Evolutionary conservation across 495 filamentous ascomycete species (phyloP).

Genomic region (Penicillium verhagenii): DNA sequence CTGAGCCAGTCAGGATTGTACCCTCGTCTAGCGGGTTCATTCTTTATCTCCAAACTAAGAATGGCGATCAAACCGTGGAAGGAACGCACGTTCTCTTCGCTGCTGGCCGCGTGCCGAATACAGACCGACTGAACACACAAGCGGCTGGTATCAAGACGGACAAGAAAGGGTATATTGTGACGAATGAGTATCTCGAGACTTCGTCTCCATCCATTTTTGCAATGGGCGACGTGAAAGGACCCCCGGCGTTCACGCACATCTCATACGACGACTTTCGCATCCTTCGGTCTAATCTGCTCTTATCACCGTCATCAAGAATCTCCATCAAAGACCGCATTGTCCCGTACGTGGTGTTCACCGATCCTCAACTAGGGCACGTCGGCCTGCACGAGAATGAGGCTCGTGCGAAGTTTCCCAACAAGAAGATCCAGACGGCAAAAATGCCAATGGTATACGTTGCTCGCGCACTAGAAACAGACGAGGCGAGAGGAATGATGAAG

Average conservation of each 20-base stretch:
- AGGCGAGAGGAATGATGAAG: constrained; percentile 52
- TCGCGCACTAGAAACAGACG: constrained; percentile 51
- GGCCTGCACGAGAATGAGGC: background rate
- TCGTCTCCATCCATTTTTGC: constrained; percentile 43
- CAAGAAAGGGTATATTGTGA: constrained; percentile 37
- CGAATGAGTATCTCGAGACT: constrained; percentile 20
- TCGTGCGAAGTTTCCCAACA: background rate
- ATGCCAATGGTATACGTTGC: constrained; percentile 55
- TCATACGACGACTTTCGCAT: constrained; percentile 57
- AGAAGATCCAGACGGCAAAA: constrained; percentile 35
- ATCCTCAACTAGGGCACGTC: background rate
- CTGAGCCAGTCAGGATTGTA: background rate
- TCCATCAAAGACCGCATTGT: background rate
- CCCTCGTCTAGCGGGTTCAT: background rate
- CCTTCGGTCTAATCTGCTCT: constrained; percentile 31
- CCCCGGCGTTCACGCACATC: constrained; percentile 55
- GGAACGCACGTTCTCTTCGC: constrained; percentile 44
- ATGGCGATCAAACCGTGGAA: background rate
- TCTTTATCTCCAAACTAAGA: background rate
- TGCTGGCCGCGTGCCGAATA: constrained; percentile 46
- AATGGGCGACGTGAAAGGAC: constrained; percentile 51
- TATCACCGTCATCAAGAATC: background rate
- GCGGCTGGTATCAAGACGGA: constrained; percentile 28
- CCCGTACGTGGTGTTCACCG: background rate
- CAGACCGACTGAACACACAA: background rate